Evolutionary conservation across 257 asterid species (phyloP).

Genomic region (Nicotiana benthamiana): DNA sequence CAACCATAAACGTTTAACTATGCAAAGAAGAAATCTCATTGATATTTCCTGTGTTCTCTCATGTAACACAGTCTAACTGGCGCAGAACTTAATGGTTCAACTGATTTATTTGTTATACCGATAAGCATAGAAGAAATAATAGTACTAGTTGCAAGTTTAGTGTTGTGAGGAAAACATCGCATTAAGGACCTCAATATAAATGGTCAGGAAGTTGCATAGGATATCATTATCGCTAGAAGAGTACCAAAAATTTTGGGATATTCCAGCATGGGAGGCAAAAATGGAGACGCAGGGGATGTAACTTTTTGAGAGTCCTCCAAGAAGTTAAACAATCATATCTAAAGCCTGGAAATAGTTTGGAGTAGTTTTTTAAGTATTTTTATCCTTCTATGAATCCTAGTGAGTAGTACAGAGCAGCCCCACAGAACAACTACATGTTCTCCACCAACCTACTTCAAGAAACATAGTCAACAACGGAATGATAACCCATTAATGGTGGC

Average conservation of each 20-base stretch:
- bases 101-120: background rate
- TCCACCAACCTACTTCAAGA: constrained; percentile 3
- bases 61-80: background rate
- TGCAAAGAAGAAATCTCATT: background rate
- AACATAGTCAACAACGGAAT: background rate
- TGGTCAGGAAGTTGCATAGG: constrained; percentile 2
- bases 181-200: background rate
- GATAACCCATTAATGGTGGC: background rate
- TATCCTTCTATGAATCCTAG: background rate
- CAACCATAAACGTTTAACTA: background rate
- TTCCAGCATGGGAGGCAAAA: background rate
- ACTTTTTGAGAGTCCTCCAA: background rate
- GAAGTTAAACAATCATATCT: background rate
- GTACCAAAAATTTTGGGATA: background rate
- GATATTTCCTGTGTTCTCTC: background rate
- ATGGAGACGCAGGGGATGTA: background rate
- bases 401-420: background rate
- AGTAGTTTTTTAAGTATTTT: background rate
- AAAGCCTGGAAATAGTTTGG: background rate
- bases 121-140: background rate
- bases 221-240: background rate
- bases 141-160: background rate
- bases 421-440: background rate
- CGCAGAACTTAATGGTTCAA: background rate
- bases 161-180: background rate